Evolutionary conservation across 2,329 filamentous ascomycete genomes (phyloP).

Genomic region (Furcasterigmium furcatum): DNA sequence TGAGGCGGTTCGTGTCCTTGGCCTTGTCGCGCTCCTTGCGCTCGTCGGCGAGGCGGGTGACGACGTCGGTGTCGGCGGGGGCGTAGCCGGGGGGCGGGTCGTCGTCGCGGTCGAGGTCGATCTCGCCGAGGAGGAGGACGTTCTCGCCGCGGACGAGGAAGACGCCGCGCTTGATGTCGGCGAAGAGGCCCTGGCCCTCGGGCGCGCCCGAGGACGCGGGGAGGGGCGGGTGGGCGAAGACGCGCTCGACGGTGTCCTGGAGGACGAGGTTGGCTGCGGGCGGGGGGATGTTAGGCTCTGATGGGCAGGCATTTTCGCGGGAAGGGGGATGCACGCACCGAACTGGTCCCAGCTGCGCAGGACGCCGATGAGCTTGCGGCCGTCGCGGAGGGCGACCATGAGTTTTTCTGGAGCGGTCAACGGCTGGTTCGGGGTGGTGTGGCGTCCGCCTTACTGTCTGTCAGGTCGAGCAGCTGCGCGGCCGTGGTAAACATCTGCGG

Average conservation of each 20-base stretch:
- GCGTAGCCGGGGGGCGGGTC: conserved; percentile 69
- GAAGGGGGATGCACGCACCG: conserved; percentile 53
- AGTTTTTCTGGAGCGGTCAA: conserved; percentile 72
- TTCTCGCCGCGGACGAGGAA: conserved; percentile 96
- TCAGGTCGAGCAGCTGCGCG: conserved; percentile 90
- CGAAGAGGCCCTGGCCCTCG: conserved; percentile 58
- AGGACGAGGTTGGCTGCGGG: conserved; percentile 95
- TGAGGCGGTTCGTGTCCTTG: conserved; percentile 68
- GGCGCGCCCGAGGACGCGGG: conserved; percentile 21
- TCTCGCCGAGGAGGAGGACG: conserved; percentile 91
- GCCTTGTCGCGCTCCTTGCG: conserved; percentile 66
- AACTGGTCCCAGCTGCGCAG: conserved; percentile 97
- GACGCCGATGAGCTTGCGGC: conserved; percentile 89
- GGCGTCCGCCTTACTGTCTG: conserved; percentile 72
- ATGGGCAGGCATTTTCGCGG: not conserved
- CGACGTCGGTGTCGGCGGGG: conserved; percentile 62
- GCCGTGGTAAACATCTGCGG: conserved; percentile 99
- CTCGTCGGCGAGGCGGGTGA: conserved; percentile 70
- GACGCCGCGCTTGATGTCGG: conserved; percentile 80
- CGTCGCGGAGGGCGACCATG: conserved; percentile 85
- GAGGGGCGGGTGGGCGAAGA: conserved; percentile 58
- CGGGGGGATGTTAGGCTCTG: not conserved
- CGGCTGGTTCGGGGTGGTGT: not conserved
- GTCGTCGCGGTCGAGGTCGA: conserved; percentile 95
- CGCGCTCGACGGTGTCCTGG: conserved; percentile 85